These are phyloP conservation scores for Tetrapisispora namnaoensis DNA, from an alignment of 805 yeast genomes.

Conservation along the genomic window DNA sequence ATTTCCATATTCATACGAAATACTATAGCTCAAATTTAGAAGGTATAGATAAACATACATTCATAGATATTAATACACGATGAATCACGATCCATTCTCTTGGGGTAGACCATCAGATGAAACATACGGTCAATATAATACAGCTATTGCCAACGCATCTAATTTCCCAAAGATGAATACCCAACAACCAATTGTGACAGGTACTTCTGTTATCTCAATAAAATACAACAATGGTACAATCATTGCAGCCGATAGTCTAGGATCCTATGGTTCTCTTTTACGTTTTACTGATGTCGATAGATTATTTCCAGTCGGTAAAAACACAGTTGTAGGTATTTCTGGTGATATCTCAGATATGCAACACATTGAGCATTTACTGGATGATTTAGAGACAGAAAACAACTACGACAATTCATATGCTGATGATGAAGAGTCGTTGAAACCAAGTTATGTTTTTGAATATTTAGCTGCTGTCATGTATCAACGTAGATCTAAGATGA, in stretches of 20 bases:
- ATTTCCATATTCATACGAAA: too few species aligned
- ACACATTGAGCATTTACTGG: slow-evolving; percentile 61
- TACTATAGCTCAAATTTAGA: too few species aligned
- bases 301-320: slow-evolving; percentile 69
- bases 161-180: slow-evolving; percentile 74
- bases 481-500: slow-evolving; percentile 81
- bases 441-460: slow-evolving; percentile 83
- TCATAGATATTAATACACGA: slow-evolving; percentile 19
- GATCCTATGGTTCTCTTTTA: slow-evolving; percentile 86
- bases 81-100: slow-evolving; percentile 90
- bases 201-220: slow-evolving; percentile 88
- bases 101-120: slow-evolving; percentile 94
- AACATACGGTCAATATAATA: slow-evolving; percentile 73
- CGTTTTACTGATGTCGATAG: slow-evolving; percentile 82
- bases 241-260: slow-evolving; percentile 91
- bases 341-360: slow-evolving; percentile 96
- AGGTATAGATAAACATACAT: neutral
- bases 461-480: slow-evolving; percentile 79
- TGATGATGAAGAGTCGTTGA: slow-evolving; percentile 47
- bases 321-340: slow-evolving; percentile 83
- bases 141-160: slow-evolving; percentile 57
- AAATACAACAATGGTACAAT: slow-evolving; percentile 86
- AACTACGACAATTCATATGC: slow-evolving; percentile 51
- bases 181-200: slow-evolving; percentile 91
- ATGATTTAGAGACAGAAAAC: slow-evolving; percentile 70